Conservation (phyloP, 1,284 basidiomycete species). For the Crucibulum cyathiforme region DNA sequence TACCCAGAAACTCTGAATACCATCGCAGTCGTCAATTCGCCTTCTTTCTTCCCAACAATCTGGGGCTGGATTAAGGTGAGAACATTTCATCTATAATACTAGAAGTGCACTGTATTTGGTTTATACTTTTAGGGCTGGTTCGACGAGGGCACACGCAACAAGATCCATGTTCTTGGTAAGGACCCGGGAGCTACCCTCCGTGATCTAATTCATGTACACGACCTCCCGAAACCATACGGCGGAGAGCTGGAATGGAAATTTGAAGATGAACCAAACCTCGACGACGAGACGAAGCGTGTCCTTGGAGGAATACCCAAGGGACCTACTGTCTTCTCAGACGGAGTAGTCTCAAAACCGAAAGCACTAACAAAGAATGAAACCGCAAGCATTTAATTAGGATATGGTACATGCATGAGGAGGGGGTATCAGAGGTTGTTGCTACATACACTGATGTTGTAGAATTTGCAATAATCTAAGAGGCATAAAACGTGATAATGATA, state of each 20-base stretch:
- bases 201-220: constrained; percentile 56
- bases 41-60: constrained; percentile 76
- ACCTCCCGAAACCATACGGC: constrained; percentile 73
- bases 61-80: constrained; percentile 81
- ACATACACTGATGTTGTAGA: not conserved
- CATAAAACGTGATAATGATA: not conserved
- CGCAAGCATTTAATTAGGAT: not conserved
- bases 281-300: constrained; percentile 48
- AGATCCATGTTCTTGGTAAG: constrained; percentile 71
- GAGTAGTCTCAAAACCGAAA: constrained; percentile 31
- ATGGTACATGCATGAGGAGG: not conserved
- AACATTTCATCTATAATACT: not conserved
- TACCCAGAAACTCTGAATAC: constrained; percentile 77
- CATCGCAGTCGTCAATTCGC: constrained; percentile 75
- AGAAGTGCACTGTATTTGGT: not conserved
- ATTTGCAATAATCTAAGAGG: not conserved
- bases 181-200: constrained; percentile 57
- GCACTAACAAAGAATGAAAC: not conserved
- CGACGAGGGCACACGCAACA: constrained; percentile 74
- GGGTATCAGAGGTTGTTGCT: not conserved
- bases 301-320: constrained; percentile 54
- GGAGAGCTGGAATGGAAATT: constrained; percentile 73
- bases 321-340: constrained; percentile 55
- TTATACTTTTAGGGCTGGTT: constrained; percentile 63
- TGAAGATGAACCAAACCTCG: constrained; percentile 64